Conservation (phyloP, 2,329 filamentous ascomycete genomes). For the Emericellopsis atlantica region DNA sequence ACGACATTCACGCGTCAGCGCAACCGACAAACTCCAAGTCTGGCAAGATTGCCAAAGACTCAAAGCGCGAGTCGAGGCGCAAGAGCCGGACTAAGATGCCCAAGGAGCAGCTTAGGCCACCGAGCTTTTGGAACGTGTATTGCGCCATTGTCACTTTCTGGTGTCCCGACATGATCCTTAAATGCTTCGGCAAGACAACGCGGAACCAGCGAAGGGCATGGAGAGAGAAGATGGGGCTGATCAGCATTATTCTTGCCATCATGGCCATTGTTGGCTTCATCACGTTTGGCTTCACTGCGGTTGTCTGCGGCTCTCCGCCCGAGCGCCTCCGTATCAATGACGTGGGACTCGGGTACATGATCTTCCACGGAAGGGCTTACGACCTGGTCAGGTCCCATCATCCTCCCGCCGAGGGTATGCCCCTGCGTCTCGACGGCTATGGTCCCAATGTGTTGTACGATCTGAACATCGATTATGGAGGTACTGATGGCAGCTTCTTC, state of each 20-base stretch:
- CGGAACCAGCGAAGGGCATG: conserved; percentile 86
- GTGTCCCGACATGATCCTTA: conserved; percentile 74
- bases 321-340: conserved; percentile 71
- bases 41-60: conserved; percentile 45
- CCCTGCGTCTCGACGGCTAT: conserved; percentile 29
- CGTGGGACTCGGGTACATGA: conserved; percentile 76
- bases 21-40: conserved; percentile 32
- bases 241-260: conserved; percentile 84
- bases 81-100: conserved; percentile 36
- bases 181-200: conserved; percentile 72
- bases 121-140: conserved; percentile 90
- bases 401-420: conserved; percentile 68
- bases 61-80: conserved; percentile 19
- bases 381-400: conserved; percentile 68
- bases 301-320: conserved; percentile 66
- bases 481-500: conserved; percentile 90
- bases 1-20: conserved; percentile 11
- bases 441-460: conserved; percentile 78
- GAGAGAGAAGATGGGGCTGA: conserved; percentile 95
- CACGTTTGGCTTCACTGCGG: conserved; percentile 89
- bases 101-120: conserved; percentile 59
- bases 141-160: conserved; percentile 91
- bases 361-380: conserved; percentile 88
- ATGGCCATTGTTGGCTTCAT: conserved; percentile 86
- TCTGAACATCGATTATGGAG: conserved; percentile 66